These are phyloP conservation scores for Colletotrichum tanaceti DNA, from an alignment of 2,329 filamentous ascomycete species.

Conservation along the genomic window DNA sequence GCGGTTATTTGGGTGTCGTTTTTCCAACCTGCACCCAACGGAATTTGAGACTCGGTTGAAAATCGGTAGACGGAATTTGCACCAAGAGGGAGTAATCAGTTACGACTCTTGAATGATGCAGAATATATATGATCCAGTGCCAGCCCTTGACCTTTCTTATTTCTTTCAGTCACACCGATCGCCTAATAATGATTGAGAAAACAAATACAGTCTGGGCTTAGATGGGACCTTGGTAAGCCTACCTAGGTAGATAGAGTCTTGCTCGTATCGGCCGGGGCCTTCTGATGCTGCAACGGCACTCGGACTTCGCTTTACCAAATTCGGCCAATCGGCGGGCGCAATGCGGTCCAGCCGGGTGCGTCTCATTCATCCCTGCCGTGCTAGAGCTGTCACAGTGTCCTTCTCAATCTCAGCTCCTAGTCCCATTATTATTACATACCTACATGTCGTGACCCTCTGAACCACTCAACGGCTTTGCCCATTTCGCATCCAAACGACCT, in stretches of 20 bases:
- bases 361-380: slow-evolving; percentile 32
- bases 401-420: slow-evolving; percentile 11
- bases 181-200: neutral
- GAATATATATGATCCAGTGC: neutral
- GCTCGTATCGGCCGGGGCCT: slow-evolving; percentile 16
- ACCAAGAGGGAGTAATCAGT: neutral
- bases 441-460: slow-evolving; percentile 21
- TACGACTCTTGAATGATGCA: neutral
- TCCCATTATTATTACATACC: slow-evolving; percentile 25
- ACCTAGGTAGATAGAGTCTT: too few species aligned
- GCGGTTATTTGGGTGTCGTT: slow-evolving; percentile 7
- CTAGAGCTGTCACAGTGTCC: slow-evolving; percentile 36
- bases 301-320: neutral
- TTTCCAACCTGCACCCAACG: neutral
- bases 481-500: slow-evolving; percentile 26
- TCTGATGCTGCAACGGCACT: slow-evolving; percentile 14
- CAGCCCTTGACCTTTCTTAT: neutral
- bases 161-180: neutral
- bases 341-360: slow-evolving; percentile 13
- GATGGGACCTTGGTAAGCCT: neutral
- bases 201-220: neutral
- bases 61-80: slow-evolving; percentile 8
- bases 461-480: slow-evolving; percentile 21
- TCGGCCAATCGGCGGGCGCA: slow-evolving; percentile 28
- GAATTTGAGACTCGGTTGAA: slow-evolving; percentile 19